A percentile compares a stretch with the other conserved stretches of the same genome.
phyloP scores from a whole-genome alignment of 441 rosid species.

The Arabidopsis lyrata region DNA sequence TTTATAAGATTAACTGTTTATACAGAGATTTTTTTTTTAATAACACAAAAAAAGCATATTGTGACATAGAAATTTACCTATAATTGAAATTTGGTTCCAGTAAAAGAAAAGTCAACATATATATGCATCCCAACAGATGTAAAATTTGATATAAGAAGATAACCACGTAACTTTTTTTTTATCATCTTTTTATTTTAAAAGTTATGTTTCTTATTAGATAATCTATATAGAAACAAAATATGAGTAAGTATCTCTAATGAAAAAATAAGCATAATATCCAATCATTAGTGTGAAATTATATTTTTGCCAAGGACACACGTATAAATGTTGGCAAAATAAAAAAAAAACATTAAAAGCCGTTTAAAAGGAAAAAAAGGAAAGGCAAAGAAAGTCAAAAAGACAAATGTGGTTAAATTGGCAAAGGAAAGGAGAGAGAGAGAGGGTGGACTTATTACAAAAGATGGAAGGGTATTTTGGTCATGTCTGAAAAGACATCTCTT shows the following conservation, averaged over 20 bases:
- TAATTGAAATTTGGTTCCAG: too few species aligned
- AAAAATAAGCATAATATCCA: not conserved
- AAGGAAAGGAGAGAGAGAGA: too few species aligned
- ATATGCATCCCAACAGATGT: too few species aligned
- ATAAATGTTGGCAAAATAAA: constrained; percentile 1
- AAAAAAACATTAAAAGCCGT: constrained; percentile 19
- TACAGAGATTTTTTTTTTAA: too few species aligned
- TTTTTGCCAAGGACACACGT: not conserved
- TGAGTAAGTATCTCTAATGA: not conserved
- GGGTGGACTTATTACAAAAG: constrained; percentile 38
- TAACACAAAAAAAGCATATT: too few species aligned
- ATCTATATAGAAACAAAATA: constrained; percentile 11
- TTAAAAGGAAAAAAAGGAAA: constrained; percentile 34
- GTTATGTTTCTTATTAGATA: not conserved
- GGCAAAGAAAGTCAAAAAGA: constrained; percentile 43
- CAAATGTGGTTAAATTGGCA: not conserved
- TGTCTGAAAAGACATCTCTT: constrained; percentile 6
- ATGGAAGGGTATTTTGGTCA: constrained; percentile 34
- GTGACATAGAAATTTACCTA: too few species aligned
- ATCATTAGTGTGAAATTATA: not conserved
- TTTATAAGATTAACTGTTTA: too few species aligned
- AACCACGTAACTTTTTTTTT: not conserved
- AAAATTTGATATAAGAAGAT: too few species aligned
- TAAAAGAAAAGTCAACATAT: too few species aligned
- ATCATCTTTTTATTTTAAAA: not conserved